Conservation (phyloP, 371 early-diverging fungal genomes). For the Zychaea mexicana region DNA sequence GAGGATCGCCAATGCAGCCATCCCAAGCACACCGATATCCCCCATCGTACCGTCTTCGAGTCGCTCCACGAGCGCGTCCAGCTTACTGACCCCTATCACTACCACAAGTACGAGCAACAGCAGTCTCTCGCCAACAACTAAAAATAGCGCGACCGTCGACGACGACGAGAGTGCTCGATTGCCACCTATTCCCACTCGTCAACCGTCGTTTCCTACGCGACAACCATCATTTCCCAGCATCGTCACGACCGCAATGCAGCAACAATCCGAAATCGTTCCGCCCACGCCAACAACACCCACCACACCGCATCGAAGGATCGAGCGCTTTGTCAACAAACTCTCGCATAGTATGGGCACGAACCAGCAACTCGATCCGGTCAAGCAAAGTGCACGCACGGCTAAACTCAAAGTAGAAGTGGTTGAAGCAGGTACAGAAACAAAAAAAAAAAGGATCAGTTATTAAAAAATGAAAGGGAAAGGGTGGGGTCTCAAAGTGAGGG, state of each 20-base stretch:
- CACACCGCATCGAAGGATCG: constrained; percentile 17
- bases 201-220: no score
- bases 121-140: background rate
- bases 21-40: constrained; percentile 1
- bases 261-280: background rate
- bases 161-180: no score
- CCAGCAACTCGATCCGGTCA: constrained; percentile 14
- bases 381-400: constrained; percentile 14
- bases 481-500: background rate
- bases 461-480: background rate
- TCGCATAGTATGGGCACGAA: background rate
- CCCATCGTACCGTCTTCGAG: background rate
- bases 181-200: no score
- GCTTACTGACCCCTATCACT: background rate
- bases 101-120: background rate
- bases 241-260: background rate
- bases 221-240: background rate
- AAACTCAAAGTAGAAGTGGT: constrained; percentile 23
- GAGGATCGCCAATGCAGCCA: background rate
- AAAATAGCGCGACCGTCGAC: no score
- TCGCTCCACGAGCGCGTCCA: background rate
- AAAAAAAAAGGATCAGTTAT: background rate
- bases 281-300: constrained; percentile 19
- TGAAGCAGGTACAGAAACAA: constrained; percentile 23
- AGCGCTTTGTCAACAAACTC: constrained; percentile 24